Evolutionary conservation across 139 green algal genomes (phyloP).

Genomic region (Chlamydomonas applanata): DNA sequence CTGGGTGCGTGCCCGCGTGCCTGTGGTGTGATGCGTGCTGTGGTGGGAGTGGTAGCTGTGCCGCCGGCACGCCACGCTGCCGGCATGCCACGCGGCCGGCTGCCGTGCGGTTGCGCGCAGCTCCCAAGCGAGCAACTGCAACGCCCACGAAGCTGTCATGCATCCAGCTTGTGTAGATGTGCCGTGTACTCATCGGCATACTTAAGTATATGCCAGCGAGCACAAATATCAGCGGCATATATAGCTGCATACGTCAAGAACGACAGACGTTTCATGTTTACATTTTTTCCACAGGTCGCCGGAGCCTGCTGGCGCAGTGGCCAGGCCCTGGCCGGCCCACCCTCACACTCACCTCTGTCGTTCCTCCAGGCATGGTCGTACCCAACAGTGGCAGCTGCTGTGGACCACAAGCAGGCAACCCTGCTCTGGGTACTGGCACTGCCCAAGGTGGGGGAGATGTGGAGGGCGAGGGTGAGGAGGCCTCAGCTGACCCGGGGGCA

Average conservation of each 20-base stretch:
- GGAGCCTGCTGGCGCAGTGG: slow-evolving; percentile 69
- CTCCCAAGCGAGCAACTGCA: too few species aligned
- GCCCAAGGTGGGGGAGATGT: neutral
- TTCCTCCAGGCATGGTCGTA: too few species aligned
- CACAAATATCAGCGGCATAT: neutral
- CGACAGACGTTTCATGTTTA: neutral
- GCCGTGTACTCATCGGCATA: too few species aligned
- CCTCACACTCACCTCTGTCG: slow-evolving; percentile 52
- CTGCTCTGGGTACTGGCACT: neutral
- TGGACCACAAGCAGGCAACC: neutral
- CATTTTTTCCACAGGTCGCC: slow-evolving; percentile 32
- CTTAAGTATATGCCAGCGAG: neutral
- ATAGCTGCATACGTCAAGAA: neutral
- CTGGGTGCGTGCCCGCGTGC: slow-evolving; percentile 51
- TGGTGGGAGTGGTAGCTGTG: too few species aligned
- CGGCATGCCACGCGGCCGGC: too few species aligned
- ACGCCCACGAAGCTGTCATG: too few species aligned
- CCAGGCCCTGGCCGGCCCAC: slow-evolving; percentile 24
- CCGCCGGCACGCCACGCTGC: too few species aligned
- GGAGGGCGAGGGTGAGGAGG: neutral
- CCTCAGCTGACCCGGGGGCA: too few species aligned
- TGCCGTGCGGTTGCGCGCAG: too few species aligned
- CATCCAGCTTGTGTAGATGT: too few species aligned
- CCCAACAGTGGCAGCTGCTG: neutral
- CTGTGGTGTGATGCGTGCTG: too few species aligned